Base-by-base conservation (phyloP, 1,284 basidiomycete genomes). In the Vanrija humicola region DNA sequence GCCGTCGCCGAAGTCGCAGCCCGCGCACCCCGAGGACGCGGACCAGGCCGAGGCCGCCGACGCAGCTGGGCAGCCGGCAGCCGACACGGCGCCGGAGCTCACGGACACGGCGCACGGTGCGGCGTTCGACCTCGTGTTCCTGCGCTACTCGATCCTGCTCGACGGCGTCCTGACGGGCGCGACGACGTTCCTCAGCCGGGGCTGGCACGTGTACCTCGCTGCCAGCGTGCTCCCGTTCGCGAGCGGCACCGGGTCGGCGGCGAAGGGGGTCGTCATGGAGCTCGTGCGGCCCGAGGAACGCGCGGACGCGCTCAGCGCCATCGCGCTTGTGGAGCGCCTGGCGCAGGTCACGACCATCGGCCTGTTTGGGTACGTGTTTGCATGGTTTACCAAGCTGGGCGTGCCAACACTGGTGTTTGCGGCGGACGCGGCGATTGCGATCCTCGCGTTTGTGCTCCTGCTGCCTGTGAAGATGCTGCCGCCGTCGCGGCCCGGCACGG, bases 211-310 rank as follows among this genome's bases (percentile, higher is more conserved):
- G 44, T 75, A 73, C 50, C 28, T 69, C 18, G 76, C 76, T 0
- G 75, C 73, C 0, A 64, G 53, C 0, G 55, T 76, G 0, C 53
- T 78, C 16, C 76, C 76, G 1, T 69, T 77, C 43, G 74, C 75
- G 15, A 69, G 65, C 21, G 76, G 73, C 3, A 75, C 75, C 0
- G 74, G 73, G 0, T 65, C 73, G 9, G 75, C 76, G 0, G 61
- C 64, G 16, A 77, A 76, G 53, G 76, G 76, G 6, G 74, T 76
- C 9, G 62, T 67, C 3, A 61, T 77, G 47, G 76, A 77, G 52
- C 69, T 78, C 50, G 73, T 75, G 5, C 55, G 60, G 5, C 42
- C 58, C 0, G 61, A 64, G 0, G 57, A 73, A 21, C 55, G 69
- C 18, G 52, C 69, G 0, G 73, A 75, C 39, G 74, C 74, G 1